phyloP scores from a whole-genome alignment of 768 basidiomycete genomes.

The Suillus occidentalis region DNA sequence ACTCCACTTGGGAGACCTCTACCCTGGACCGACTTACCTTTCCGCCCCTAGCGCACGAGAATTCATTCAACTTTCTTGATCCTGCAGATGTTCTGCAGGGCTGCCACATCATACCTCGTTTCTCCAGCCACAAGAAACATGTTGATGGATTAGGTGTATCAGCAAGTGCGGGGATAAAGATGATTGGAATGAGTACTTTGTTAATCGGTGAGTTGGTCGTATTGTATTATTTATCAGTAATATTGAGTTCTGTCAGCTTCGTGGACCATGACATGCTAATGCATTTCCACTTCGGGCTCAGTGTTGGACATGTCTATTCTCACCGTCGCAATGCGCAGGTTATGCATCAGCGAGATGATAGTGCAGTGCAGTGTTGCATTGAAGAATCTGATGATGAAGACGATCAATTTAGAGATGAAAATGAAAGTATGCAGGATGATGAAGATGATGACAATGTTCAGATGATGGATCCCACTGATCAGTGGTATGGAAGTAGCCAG shows the following conservation, averaged over 20 bases:
- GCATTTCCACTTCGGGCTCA: constrained; percentile 2
- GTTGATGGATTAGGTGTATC: not conserved
- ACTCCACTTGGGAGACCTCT: not conserved
- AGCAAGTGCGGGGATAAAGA: not conserved
- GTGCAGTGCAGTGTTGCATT: not conserved
- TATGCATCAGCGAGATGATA: not conserved
- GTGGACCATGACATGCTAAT: constrained; percentile 9
- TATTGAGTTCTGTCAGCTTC: not conserved
- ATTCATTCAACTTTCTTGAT: constrained; percentile 11
- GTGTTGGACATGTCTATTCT: constrained; percentile 3
- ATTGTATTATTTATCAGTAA: not conserved
- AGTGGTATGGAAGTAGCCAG: too few species aligned
- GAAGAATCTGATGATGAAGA: not conserved
- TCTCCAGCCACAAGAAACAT: not conserved
- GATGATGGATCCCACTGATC: too few species aligned
- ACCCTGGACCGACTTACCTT: constrained; percentile 2
- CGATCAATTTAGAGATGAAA: not conserved
- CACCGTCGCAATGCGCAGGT: not conserved
- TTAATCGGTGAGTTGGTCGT: constrained; percentile 1
- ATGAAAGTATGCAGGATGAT: too few species aligned
- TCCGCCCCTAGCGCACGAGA: not conserved
- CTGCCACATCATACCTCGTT: constrained; percentile 6
- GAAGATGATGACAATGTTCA: not conserved
- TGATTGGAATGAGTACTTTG: not conserved
- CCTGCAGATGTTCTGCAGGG: constrained; percentile 1